Base-by-base conservation (phyloP, 2,329 filamentous ascomycete genomes). In the Fusarium sp. region DNA sequence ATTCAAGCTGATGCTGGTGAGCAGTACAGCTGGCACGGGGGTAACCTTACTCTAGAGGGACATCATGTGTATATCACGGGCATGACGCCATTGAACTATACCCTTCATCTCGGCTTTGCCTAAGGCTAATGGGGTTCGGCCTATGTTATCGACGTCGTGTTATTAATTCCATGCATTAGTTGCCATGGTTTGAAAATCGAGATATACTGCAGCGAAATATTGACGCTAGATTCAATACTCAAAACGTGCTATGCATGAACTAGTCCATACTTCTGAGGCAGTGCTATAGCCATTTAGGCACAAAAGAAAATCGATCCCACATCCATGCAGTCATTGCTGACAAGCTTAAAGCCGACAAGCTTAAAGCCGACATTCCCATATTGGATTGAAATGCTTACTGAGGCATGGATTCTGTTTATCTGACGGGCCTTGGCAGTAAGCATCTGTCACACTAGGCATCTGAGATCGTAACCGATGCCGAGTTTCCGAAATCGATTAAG, bases 21-120 rank as follows among this genome's bases (percentile, higher is more conserved):
- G 27, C 44, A 47, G 44, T 47, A 47, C 44, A 47, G 44, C 27
- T 47, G 44, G 44, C 44, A 47, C 9, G 44, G 27, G 15, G 44
- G 44, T 27, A 47, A 47, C 27, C 44, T 47, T 47, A 47, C 27
- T 30, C 44, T 47, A 15, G 44, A 27, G 27, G 44, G 44, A 6
- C 18, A 12, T 16, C 44, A 47, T 47, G 44, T 47, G 15, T 47
- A 47, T 16, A 47, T 31, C 44, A 47, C 44, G 12, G 44, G 27
- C 13, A 47, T 28, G 9, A 47, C 44, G 15, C 44, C 44, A 30
- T 47, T 47, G 27, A 47, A 47, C 13, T 47, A 47, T 47, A 47
- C 44, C 18, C 44, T 47, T 27, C 18, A 30, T 47, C 44, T 47
- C 27, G 44, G 16, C 15, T 47, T 47, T 47, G 44, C 41, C 41